Evolutionary conservation across 78 protist species (phyloP).

Genomic region (Protostelium mycophagum): DNA sequence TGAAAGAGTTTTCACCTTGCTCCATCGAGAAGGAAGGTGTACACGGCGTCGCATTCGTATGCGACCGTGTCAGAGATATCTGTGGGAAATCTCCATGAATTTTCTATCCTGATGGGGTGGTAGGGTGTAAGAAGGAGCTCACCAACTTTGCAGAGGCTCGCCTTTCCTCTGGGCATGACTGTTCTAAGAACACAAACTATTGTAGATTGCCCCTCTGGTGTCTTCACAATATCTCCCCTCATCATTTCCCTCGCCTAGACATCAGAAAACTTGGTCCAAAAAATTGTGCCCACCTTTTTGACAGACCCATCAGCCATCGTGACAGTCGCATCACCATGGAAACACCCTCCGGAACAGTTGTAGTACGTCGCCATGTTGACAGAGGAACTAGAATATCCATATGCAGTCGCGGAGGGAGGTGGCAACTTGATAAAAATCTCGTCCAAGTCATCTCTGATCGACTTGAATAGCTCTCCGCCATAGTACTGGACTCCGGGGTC

Average conservation of each 20-base stretch:
- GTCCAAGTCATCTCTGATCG: slow-evolving; percentile 44
- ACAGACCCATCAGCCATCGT: neutral
- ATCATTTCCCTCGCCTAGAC: neutral
- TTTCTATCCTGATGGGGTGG: neutral
- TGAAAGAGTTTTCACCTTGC: no score
- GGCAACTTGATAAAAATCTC: slow-evolving; percentile 41
- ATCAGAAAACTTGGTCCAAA: no score
- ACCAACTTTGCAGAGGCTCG: neutral
- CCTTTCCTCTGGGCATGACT: neutral
- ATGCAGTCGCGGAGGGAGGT: neutral
- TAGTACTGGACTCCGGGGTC: slow-evolving; percentile 76
- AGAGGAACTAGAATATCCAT: no score
- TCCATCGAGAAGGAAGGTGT: neutral
- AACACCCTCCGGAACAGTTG: neutral
- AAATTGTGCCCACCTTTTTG: no score
- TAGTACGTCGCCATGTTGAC: neutral
- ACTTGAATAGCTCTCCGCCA: slow-evolving; percentile 49
- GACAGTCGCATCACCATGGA: neutral
- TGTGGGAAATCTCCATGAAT: neutral
- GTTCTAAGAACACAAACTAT: neutral
- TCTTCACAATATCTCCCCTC: neutral
- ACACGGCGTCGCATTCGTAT: neutral
- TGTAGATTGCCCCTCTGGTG: neutral
- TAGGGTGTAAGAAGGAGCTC: neutral
- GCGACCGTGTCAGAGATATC: neutral